Conservation (phyloP, 2,329 filamentous ascomycete genomes). For the Xylariomycetidae sp. region DNA sequence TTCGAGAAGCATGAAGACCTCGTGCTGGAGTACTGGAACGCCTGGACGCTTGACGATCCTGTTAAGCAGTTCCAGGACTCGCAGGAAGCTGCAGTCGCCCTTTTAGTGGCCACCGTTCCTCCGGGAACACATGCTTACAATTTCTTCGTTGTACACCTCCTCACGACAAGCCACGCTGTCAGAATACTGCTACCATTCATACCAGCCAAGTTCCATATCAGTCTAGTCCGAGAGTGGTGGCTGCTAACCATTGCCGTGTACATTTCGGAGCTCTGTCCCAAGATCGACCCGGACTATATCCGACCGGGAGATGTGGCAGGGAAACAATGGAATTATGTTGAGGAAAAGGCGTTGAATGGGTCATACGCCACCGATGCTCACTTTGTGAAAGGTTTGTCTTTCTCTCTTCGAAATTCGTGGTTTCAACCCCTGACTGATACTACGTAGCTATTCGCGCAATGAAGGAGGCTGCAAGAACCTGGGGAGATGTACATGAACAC, state of each 20-base stretch:
- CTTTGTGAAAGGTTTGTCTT: conserved; percentile 69
- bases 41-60: conserved; percentile 70
- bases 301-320: conserved; percentile 54
- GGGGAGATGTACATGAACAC: conserved; percentile 63
- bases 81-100: conserved; percentile 55
- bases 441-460: conserved; percentile 63
- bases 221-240: conserved; percentile 84
- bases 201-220: conserved; percentile 66
- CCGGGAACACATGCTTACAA: conserved; percentile 64
- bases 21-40: conserved; percentile 86
- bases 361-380: conserved; percentile 69
- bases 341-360: conserved; percentile 65
- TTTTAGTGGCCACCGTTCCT: conserved; percentile 58
- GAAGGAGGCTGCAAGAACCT: conserved; percentile 68
- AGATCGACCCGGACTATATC: conserved; percentile 63
- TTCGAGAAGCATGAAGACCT: conserved; percentile 65
- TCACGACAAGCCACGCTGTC: conserved; percentile 84
- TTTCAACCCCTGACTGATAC: conserved; percentile 10
- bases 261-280: conserved; percentile 68
- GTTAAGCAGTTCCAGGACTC: conserved; percentile 71
- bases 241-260: conserved; percentile 75
- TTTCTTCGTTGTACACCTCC: conserved; percentile 75
- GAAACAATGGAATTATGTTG: conserved; percentile 73
- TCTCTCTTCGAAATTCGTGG: neutral
- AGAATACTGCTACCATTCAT: conserved; percentile 78